Conservation (phyloP, 2,329 filamentous ascomycete species). For the Emericellopsis cladophorae region DNA sequence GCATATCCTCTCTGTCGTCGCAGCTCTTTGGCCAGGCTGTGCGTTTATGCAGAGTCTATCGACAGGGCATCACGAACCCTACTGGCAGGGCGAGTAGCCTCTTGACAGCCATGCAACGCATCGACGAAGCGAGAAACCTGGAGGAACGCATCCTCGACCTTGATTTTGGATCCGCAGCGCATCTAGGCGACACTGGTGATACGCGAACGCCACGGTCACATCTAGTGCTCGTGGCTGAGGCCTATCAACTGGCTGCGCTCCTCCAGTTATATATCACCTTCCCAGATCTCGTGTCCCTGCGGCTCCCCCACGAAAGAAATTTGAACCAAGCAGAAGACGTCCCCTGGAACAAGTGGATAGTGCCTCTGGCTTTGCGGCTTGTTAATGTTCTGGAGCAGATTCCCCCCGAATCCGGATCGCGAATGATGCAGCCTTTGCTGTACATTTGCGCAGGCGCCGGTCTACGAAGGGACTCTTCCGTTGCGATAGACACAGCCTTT, state of each 20-base stretch:
- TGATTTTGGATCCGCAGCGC: conserved; percentile 9
- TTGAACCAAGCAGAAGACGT: conserved; percentile 7
- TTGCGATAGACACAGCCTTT: neutral
- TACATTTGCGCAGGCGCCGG: conserved; percentile 23
- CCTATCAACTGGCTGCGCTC: conserved; percentile 20
- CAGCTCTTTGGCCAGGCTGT: conserved; percentile 20
- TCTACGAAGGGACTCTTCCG: conserved; percentile 11
- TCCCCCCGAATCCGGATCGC: conserved; percentile 18
- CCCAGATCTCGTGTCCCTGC: conserved; percentile 15
- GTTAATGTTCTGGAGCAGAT: conserved; percentile 19
- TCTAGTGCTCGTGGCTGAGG: conserved; percentile 21
- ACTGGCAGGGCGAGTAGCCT: conserved; percentile 9
- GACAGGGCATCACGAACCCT: conserved; percentile 9
- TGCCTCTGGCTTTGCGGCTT: conserved; percentile 17
- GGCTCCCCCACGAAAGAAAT: conserved; percentile 11
- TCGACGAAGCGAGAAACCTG: conserved; percentile 19
- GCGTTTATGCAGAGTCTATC: conserved; percentile 20
- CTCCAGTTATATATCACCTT: conserved; percentile 26
- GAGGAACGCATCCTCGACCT: conserved; percentile 20
- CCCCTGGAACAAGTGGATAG: conserved; percentile 22
- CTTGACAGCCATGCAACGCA: conserved; percentile 12
- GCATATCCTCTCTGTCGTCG: conserved; percentile 18
- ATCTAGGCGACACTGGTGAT: conserved; percentile 13
- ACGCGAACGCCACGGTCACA: conserved; percentile 12
- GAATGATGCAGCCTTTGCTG: conserved; percentile 21